Percentiles rank a stretch among this genome's conserved stretches.
These are phyloP conservation scores for Adansonia gregorii DNA, from an alignment of 441 rosid genomes.

Conservation along the genomic window DNA sequence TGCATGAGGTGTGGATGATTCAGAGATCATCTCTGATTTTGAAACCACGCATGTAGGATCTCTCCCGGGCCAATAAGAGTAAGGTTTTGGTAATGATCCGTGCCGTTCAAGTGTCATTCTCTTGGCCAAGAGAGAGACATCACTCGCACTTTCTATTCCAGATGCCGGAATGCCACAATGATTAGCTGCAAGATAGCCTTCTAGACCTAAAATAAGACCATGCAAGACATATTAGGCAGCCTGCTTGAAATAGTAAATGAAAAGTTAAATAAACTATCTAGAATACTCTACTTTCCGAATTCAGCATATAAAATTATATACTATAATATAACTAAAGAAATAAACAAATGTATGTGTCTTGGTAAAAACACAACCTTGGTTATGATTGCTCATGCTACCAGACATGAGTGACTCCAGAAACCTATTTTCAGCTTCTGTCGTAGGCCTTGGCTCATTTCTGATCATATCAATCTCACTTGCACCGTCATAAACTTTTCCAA, in stretches of 20 bases:
- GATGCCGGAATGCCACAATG: constrained; percentile 48
- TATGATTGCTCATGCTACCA: constrained; percentile 52
- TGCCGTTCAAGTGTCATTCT: constrained; percentile 81
- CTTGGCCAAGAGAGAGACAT: constrained; percentile 70
- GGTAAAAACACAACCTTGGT: constrained; percentile 62
- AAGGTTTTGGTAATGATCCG: constrained; percentile 56
- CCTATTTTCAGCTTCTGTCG: constrained; percentile 87
- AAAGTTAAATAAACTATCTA: not conserved
- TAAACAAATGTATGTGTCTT: not conserved
- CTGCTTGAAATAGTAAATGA: constrained; percentile 2
- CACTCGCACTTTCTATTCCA: constrained; percentile 64
- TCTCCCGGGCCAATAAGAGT: constrained; percentile 75
- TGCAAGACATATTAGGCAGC: constrained; percentile 20
- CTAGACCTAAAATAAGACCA: constrained; percentile 57
- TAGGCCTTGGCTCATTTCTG: constrained; percentile 61
- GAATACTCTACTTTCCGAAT: not conserved
- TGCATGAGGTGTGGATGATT: constrained; percentile 44
- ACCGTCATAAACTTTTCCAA: constrained; percentile 56
- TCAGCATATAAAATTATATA: not conserved
- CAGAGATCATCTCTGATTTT: constrained; percentile 57
- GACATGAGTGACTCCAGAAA: constrained; percentile 94
- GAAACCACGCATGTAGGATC: constrained; percentile 65
- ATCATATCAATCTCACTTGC: constrained; percentile 54
- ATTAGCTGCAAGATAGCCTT: constrained; percentile 59
- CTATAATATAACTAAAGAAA: not conserved